Evolutionary conservation across 2,329 filamentous ascomycete species (phyloP), one percentile per base, ranked within the genome.

Genomic region (Scytalidium sp.): DNA sequence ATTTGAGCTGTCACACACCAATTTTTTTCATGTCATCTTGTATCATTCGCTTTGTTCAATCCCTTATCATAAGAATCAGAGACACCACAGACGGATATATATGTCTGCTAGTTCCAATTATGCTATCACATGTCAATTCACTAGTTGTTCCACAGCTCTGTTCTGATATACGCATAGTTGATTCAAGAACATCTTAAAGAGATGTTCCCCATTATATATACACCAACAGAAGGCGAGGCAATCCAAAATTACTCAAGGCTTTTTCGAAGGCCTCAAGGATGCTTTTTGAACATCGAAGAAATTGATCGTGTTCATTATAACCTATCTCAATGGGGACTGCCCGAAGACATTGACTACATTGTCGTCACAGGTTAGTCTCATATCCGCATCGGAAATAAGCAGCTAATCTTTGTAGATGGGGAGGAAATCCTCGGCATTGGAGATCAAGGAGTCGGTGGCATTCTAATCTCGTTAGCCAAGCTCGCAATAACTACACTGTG

Each of bases 121-220:
- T n/a, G n/a, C n/a, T n/a, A n/a, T n/a, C n/a, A n/a, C n/a, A n/a
- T n/a, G n/a, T n/a, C n/a, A n/a, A n/a, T n/a, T n/a, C n/a, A n/a
- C n/a, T n/a, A 41, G 19, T 41, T 41, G 19, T 41, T 11, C 17
- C 43, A 15, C 3, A 15, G 3, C 3, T 45, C 43, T 45, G 13
- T 43, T 29, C 21, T 42, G 20, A 46, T 23, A n/a, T 17, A 21
- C 20, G 10, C 43, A 2, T 44, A 90, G 80, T 76, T 95, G 9
- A 75, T 94, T 7, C 79, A 88, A 64, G 82, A 88, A 3, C 85
- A 96, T 60, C 70, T 96, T 19, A 84, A 88, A 55, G 90, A 96
- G 63, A 94, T 96, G 88, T 92, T 95, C 62, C 83, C 85, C 39
- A 74, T 96, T n/a, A 88, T 96, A 22, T 96, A 96, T 63, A 96